Evolutionary conservation across 495 filamentous ascomycete species (phyloP).

Genomic region (Daldinia grandis): DNA sequence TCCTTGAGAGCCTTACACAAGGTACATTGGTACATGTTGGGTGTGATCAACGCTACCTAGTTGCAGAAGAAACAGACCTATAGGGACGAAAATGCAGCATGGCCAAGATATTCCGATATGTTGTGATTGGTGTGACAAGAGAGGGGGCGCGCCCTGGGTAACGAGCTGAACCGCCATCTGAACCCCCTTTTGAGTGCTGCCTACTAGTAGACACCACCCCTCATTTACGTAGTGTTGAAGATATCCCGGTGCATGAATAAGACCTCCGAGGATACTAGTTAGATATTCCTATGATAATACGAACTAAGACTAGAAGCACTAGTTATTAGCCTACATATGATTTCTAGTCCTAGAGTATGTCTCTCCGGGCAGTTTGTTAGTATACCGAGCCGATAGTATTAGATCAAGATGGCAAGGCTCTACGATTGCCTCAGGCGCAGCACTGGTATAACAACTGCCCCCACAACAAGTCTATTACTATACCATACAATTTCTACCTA

Average conservation of each 20-base stretch:
- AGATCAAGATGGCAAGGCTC: not conserved
- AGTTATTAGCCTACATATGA: not conserved
- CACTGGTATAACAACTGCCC: not conserved
- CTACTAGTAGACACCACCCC: not conserved
- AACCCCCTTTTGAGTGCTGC: not conserved
- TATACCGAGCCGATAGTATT: not conserved
- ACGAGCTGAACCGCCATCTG: not conserved
- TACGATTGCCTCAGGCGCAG: not conserved
- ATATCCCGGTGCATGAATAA: not conserved
- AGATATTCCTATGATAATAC: not conserved
- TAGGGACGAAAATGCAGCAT: not conserved
- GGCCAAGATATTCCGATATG: not conserved
- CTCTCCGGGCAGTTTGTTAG: not conserved
- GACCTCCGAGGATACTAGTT: not conserved
- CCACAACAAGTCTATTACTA: not conserved
- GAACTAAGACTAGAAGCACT: not conserved
- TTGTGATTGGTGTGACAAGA: conserved; percentile 1
- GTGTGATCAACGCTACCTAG: not conserved
- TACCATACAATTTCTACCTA: no score
- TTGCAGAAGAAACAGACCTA: not conserved
- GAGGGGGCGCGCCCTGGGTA: not conserved
- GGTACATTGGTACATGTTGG: not conserved
- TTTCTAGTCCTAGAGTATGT: not conserved
- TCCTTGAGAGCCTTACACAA: not conserved
- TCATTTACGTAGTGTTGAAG: not conserved